These are phyloP conservation scores for Hortaea sp. DNA, from an alignment of 2,329 filamentous ascomycete species.

Conservation along the genomic window DNA sequence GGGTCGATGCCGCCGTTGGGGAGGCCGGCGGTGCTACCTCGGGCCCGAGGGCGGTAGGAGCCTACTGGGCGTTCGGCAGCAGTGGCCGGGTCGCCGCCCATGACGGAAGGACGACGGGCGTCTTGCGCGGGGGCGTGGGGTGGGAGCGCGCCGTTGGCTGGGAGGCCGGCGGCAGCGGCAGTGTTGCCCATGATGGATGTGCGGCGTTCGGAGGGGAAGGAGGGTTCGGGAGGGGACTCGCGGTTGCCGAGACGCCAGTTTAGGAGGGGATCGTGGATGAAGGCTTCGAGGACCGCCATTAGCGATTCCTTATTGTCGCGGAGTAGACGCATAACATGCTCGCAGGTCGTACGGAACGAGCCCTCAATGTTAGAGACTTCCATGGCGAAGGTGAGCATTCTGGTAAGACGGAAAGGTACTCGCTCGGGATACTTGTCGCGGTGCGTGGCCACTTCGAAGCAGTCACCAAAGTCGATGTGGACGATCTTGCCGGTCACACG, in stretches of 20 bases:
- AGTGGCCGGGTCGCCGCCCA: slow-evolving; percentile 20
- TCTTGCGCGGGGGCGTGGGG: too few relatives aligned
- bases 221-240: slow-evolving; percentile 50
- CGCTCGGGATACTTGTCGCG: slow-evolving; percentile 97
- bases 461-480: slow-evolving; percentile 98
- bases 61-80: slow-evolving; percentile 16
- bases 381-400: slow-evolving; percentile 99
- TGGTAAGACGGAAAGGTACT: slow-evolving; percentile 92
- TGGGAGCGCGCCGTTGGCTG: slow-evolving; percentile 9
- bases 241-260: slow-evolving; percentile 77
- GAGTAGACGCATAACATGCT: slow-evolving; percentile 95
- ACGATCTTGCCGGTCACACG: slow-evolving; percentile 92
- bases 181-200: slow-evolving; percentile 41
- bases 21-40: slow-evolving; percentile 16
- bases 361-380: slow-evolving; percentile 99
- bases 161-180: slow-evolving; percentile 22
- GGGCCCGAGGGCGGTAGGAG: slow-evolving; percentile 21
- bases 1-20: slow-evolving; percentile 27
- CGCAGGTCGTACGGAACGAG: slow-evolving; percentile 94
- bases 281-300: slow-evolving; percentile 96
- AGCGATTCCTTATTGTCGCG: slow-evolving; percentile 96
- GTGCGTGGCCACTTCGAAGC: slow-evolving; percentile 99
- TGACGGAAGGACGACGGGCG: slow-evolving; percentile 19
- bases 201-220: slow-evolving; percentile 52
- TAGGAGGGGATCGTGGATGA: slow-evolving; percentile 97